Conservation (phyloP, 192 early-diverging fungal species). For the Irineochytrium annulatum region DNA sequence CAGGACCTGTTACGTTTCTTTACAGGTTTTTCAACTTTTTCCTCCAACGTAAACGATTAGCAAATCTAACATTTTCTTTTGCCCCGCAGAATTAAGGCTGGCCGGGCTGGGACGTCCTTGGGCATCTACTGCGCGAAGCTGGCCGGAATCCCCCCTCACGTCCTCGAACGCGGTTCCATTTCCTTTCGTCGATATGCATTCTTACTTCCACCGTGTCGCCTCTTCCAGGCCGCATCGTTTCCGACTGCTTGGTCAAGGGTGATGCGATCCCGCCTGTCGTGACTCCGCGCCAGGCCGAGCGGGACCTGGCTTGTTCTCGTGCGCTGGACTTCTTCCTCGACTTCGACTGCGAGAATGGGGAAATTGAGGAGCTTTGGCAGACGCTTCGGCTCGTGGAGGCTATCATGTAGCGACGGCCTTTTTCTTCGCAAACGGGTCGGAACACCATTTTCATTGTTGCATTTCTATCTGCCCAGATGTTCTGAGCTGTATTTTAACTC, state of each 20-base stretch:
- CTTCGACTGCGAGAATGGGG: slow-evolving; percentile 19
- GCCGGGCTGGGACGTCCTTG: slow-evolving; percentile 31
- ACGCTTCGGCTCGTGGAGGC: background rate
- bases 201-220: slow-evolving; percentile 12
- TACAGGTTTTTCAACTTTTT: slow-evolving; percentile 45
- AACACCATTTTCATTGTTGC: too few relatives aligned
- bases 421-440: too few relatives aligned
- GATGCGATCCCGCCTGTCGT: background rate
- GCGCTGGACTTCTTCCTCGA: slow-evolving; percentile 12
- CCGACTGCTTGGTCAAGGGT: slow-evolving; percentile 19
- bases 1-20: slow-evolving; percentile 53
- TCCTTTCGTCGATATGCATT: background rate
- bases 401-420: too few relatives aligned
- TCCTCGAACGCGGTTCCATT: slow-evolving; percentile 34
- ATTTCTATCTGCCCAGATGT: too few relatives aligned
- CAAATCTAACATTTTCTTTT: background rate
- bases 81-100: slow-evolving; percentile 29
- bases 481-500: too few relatives aligned
- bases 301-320: slow-evolving; percentile 1
- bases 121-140: slow-evolving; percentile 46
- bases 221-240: too few relatives aligned
- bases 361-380: slow-evolving; percentile 2
- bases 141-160: slow-evolving; percentile 34
- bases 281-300: background rate
- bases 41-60: background rate